These are phyloP conservation scores for Rhizopus delemar DNA, from an alignment of 371 early-diverging fungal genomes.

Conservation along the genomic window DNA sequence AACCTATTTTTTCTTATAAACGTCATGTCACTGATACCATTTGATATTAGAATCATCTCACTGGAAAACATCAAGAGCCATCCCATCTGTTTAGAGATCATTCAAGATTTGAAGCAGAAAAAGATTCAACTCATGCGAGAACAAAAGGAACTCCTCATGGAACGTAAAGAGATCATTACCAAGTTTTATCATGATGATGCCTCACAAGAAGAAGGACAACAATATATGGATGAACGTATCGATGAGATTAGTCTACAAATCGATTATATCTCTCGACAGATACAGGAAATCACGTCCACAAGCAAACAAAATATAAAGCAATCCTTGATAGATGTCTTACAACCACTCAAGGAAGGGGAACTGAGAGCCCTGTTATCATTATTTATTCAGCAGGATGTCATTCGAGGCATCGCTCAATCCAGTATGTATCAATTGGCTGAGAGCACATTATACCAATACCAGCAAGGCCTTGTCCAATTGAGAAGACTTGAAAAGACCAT, in stretches of 20 bases:
- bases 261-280: conserved; percentile 28
- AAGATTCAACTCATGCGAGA: conserved; percentile 56
- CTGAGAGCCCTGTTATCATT: conserved; percentile 14
- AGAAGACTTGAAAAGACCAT: conserved; percentile 10
- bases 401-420: not conserved
- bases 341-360: conserved; percentile 18
- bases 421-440: conserved; percentile 5
- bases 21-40: not conserved
- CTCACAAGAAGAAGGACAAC: conserved; percentile 37
- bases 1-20: not conserved
- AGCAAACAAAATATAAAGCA: conserved; percentile 12
- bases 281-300: conserved; percentile 8
- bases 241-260: conserved; percentile 38
- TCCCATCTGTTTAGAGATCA: conserved; percentile 15
- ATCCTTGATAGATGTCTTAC: conserved; percentile 8
- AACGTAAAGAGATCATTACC: conserved; percentile 57
- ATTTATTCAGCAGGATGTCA: conserved; percentile 20
- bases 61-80: conserved; percentile 18
- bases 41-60: conserved; percentile 8
- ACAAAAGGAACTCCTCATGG: conserved; percentile 64
- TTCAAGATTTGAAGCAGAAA: conserved; percentile 19
- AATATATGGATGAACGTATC: conserved; percentile 82
- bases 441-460: conserved; percentile 5
- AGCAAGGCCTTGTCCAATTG: conserved; percentile 19
- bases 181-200: conserved; percentile 37